A percentile compares a stretch with the other conserved stretches of the same genome.
These are phyloP conservation scores for Pelargonium citronellum DNA, from an alignment of 441 rosid species.

Conservation along the genomic window DNA sequence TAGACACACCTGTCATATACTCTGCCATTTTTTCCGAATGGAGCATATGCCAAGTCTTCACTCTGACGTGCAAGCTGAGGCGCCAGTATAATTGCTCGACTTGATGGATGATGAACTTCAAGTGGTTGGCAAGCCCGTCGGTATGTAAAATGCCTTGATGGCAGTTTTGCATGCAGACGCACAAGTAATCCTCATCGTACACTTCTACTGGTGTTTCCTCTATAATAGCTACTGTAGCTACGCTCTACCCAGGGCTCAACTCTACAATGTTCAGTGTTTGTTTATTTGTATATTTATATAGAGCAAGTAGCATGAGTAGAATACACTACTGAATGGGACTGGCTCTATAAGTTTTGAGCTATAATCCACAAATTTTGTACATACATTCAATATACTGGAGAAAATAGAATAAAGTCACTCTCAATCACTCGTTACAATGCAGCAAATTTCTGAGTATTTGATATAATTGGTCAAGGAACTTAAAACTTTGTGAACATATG, in stretches of 20 bases:
- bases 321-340: slow-evolving; percentile 1
- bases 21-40: not conserved
- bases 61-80: not conserved
- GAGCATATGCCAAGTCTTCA: not conserved
- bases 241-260: not conserved
- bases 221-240: not conserved
- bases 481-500: no score
- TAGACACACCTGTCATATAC: slow-evolving; percentile 16
- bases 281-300: slow-evolving; percentile 22
- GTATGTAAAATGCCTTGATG: not conserved
- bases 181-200: not conserved
- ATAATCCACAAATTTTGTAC: slow-evolving; percentile 27
- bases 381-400: slow-evolving; percentile 20
- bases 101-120: no score
- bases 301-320: slow-evolving; percentile 17
- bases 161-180: not conserved
- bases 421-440: not conserved
- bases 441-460: no score
- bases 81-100: no score
- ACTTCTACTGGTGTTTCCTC: not conserved
- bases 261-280: not conserved
- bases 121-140: not conserved
- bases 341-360: slow-evolving; percentile 16
- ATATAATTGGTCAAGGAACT: no score
- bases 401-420: slow-evolving; percentile 20